Base-by-base conservation (phyloP, 2,329 filamentous ascomycete genomes). In the Trichophyton schoenleinii region DNA sequence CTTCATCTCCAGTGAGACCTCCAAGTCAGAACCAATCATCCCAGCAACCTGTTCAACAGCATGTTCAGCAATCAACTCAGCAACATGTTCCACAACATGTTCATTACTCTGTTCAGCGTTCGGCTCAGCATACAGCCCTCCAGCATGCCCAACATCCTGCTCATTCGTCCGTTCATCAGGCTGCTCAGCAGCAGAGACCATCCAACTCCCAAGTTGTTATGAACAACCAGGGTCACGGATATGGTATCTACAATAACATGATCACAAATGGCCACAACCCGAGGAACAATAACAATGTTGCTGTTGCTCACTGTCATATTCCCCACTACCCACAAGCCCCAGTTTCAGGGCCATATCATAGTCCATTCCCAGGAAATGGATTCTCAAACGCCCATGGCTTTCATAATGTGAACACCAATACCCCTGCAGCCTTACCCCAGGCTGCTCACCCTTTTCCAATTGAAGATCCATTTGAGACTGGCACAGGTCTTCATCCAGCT, bases 381-480 rank as follows among this genome's bases (percentile, higher is more conserved):
- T 15, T 25, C n/a, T 22, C 55, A 25, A 18, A 11, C 38, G 13
- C 20, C 18, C 13, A 38, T 13, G 28, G 20, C 20, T 18, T 6
- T 20, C 55, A 18, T 58, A 15, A n/a, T 13, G 3, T 25, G 18
- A 58, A 38, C 31, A 57, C 38, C 52, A 57, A 57, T 41, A 41
- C 55, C 28, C 20, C n/a, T 58, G 18, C 28, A 36, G n/a, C 34
- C 55, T 41, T 41, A 25, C 15, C 13, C 9, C 13, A 20, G 38
- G 11, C 48, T 48, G 41, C n/a, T 34, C 57, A n/a, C 9, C 46
- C 41, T 42, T 22, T 34, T 15, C 20, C 58, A n/a, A 53, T 63
- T 34, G 66, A 69, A 31, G 68, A 71, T 64, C 70, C 70, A 11
- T 68, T 72, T 53, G 70, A 70, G 4, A 68, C 67, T 55, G 60